Conservation (phyloP, 2,329 filamentous ascomycete species). For the Paracamarosporium sp. region DNA sequence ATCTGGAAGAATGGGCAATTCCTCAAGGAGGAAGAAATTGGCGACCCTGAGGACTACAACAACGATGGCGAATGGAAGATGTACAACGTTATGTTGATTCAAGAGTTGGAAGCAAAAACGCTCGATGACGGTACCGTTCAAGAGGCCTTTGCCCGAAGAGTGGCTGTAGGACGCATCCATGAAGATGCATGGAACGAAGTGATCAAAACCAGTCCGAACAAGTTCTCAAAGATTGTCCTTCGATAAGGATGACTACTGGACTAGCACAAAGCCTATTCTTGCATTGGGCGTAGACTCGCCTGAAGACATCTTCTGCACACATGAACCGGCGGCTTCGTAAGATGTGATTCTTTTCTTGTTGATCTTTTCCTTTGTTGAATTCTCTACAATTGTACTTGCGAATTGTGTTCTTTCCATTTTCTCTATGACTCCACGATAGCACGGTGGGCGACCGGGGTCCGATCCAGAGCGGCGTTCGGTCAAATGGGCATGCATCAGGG, state of each 20-base stretch:
- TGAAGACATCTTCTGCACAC: too few species aligned
- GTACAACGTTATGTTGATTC: slow-evolving; percentile 42
- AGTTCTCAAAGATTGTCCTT: slow-evolving; percentile 33
- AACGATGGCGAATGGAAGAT: slow-evolving; percentile 36
- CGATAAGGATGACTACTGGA: slow-evolving; percentile 7
- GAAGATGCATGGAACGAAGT: slow-evolving; percentile 35
- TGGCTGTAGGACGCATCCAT: slow-evolving; percentile 41
- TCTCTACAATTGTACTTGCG: neutral
- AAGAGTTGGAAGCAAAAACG: slow-evolving; percentile 21
- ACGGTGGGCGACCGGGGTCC: neutral
- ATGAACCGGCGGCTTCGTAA: too few species aligned
- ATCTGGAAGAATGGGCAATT: slow-evolving; percentile 38
- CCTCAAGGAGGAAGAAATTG: slow-evolving; percentile 34
- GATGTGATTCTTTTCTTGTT: neutral
- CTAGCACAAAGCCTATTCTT: neutral
- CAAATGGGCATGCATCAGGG: neutral
- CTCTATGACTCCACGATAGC: neutral
- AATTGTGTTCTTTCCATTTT: neutral
- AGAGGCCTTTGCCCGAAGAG: slow-evolving; percentile 27
- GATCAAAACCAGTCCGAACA: slow-evolving; percentile 14
- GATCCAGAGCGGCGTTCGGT: neutral
- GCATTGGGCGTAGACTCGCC: neutral
- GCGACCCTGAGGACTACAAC: slow-evolving; percentile 31
- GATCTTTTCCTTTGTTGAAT: neutral
- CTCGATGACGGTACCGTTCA: slow-evolving; percentile 12